Evolutionary conservation across 768 basidiomycete genomes (phyloP).

Genomic region (Asterophora lycoperdoides): DNA sequence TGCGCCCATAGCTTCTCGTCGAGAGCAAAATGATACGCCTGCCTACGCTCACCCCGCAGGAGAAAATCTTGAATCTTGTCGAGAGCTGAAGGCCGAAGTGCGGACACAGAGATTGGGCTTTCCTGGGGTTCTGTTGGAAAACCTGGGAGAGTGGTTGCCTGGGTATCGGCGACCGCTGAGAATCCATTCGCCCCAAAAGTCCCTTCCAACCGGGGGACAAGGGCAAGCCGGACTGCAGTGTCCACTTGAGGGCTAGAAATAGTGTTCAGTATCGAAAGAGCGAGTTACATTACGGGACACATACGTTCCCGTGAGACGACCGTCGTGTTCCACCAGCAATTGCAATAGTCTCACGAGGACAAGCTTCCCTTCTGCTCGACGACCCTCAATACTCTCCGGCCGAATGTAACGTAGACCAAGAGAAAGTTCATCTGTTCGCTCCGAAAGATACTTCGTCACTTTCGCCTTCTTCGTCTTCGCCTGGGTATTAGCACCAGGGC

Average conservation of each 20-base stretch:
- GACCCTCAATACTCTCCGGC: constrained; percentile 45
- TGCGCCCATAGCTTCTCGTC: constrained; percentile 93
- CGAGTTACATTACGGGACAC: constrained; percentile 23
- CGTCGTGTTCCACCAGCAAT: constrained; percentile 86
- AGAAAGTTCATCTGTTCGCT: constrained; percentile 70
- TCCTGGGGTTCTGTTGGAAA: constrained; percentile 35
- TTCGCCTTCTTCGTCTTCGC: constrained; percentile 79
- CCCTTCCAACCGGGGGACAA: constrained; percentile 55
- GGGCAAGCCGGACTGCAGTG: constrained; percentile 63
- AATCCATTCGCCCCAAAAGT: constrained; percentile 24
- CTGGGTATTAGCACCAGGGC: constrained; percentile 58
- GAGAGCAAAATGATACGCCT: constrained; percentile 84
- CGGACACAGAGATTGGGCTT: constrained; percentile 51
- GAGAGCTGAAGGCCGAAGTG: constrained; percentile 58
- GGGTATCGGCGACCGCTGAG: constrained; percentile 28
- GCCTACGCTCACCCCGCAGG: constrained; percentile 76
- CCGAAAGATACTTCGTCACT: constrained; percentile 75
- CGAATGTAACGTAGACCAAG: constrained; percentile 70
- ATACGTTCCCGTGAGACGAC: constrained; percentile 81
- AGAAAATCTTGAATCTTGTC: constrained; percentile 78
- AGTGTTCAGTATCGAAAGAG: constrained; percentile 1
- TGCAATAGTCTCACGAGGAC: constrained; percentile 69
- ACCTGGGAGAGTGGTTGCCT: constrained; percentile 21
- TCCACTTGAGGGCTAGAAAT: constrained; percentile 57
- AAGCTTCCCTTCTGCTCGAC: constrained; percentile 71